Conservation (phyloP, 441 rosid species). For the Gossypium davidsonii region DNA sequence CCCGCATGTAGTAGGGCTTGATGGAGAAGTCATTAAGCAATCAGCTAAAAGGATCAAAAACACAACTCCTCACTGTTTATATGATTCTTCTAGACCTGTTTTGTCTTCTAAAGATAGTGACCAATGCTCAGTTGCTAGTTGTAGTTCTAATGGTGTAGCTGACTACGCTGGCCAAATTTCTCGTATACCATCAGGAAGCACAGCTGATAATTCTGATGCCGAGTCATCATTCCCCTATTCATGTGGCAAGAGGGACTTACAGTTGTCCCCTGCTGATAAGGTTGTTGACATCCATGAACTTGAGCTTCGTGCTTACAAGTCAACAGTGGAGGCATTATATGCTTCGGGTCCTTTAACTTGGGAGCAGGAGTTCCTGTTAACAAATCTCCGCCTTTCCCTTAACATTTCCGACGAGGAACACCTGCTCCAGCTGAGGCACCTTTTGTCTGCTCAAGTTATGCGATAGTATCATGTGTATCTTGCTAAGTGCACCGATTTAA, state of each 20-base stretch:
- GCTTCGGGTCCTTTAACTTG: conserved; percentile 36
- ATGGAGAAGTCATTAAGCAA: conserved; percentile 5
- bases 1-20: neutral
- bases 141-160: conserved; percentile 12
- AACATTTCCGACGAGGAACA: conserved; percentile 38
- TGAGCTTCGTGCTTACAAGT: conserved; percentile 29
- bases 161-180: neutral
- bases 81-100: conserved; percentile 19
- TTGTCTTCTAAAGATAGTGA: conserved; percentile 21
- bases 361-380: conserved; percentile 32
- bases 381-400: conserved; percentile 32
- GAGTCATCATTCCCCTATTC: conserved; percentile 22
- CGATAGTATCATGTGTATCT: neutral
- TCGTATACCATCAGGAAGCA: conserved; percentile 14
- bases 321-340: conserved; percentile 28
- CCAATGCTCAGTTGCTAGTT: conserved; percentile 27
- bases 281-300: conserved; percentile 21
- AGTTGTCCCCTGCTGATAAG: neutral
- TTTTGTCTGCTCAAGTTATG: conserved; percentile 28
- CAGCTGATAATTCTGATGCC: conserved; percentile 13
- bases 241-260: neutral
- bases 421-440: conserved; percentile 24
- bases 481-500: neutral
- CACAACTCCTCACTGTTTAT: conserved; percentile 1
- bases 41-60: conserved; percentile 4